Evolutionary conservation across 2,329 filamentous ascomycete species (phyloP), one percentile per base, ranked within the genome.

Genomic region (Fusarium sp.): DNA sequence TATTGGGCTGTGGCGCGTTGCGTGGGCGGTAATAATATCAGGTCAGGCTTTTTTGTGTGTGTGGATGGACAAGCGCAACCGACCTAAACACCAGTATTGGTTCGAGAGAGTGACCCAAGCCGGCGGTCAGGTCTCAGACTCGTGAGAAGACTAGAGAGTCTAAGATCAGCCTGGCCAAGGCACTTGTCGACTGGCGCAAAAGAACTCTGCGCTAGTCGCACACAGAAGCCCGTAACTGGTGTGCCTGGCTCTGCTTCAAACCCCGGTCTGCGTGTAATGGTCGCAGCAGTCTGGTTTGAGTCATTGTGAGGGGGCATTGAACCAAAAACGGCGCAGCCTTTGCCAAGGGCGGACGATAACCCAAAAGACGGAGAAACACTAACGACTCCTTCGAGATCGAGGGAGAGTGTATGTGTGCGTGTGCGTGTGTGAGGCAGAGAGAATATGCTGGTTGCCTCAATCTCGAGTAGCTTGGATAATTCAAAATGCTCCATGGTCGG

Each of bases 231-330:
- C 54, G 44, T 69, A 62, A 66, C 62, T 70, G 41, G 56, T 63
- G 66, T 70, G 52, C 44, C 62, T 47, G 62, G 48, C 40, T 53
- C 46, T 70, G 66, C 61, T 47, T 58, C 39, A 27, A 46, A 43
- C 66, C 66, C 66, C 48, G 59, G 62, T 48, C 40, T 43, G 18
- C 31, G 48, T 52, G 52, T 40, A 41, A 46, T 56, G 62, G 41
- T 50, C 54, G 40, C 57, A 62, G 61, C 27, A 47, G 56, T 64
- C 60, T 53, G 44, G 46, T 54, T 48, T 48, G 68, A 70, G 63
- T 70, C 67, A 68, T 50, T 36, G 62, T 65, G 16, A 50, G 54
- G 67, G 51, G 52, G 67, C 53, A 67, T 70, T 57, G 56, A 52
- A 46, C 66, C 57, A 47, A 43, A 67, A 16, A 10, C 48, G 57